Base-by-base conservation (phyloP, 495 filamentous ascomycete species). In the Trichoderma erinaceum region DNA sequence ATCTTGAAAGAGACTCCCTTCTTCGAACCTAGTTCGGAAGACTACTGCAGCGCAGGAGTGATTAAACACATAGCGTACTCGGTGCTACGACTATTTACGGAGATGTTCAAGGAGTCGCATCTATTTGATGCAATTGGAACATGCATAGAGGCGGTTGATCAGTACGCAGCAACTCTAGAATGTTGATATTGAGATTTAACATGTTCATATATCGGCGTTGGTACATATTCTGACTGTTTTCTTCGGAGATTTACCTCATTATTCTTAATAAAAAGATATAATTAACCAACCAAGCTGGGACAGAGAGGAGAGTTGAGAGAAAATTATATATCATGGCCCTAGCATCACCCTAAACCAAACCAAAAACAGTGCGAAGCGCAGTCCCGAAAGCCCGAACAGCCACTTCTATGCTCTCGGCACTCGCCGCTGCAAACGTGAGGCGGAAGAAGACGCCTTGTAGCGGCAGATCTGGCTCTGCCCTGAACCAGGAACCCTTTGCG, bases 401-500 rank as follows among this genome's bases (percentile, higher is more conserved):
- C 77, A 92, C 88, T 1, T 82, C 82, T 78, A 97, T 95, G 74
- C 88, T 85, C 46, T 90, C 86, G 3, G 81, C 82, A 50, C 86
- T 85, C n/a, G 92, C 92, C 27, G 93, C 89, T 3, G 92, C 92
- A 78, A 89, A 97, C 3, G 93, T 99, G 8, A 90, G 87, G 52
- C 95, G 86, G 83, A 97, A 94, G 81, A 92, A 98, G 76, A 93
- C 74, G 1, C 81, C 82, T n/a, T 68, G 77, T 11, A 75, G 81
- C 44, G 76, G 75, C 48, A 73, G 71, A 21, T 78, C 76, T 23
- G 78, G 79, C 69, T 84, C 81, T 16, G 92, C 90, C 65, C 83
- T 83, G 85, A 97, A 99, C 92, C 92, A 97, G 70, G 88, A 92
- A 3, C 95, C 95, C 50, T 88, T 85, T 63, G 88, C 90, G 29